Evolutionary conservation across 345 rosid species (phyloP), one percentile per base, ranked within the genome.

Genomic region (Trapa incisa): DNA sequence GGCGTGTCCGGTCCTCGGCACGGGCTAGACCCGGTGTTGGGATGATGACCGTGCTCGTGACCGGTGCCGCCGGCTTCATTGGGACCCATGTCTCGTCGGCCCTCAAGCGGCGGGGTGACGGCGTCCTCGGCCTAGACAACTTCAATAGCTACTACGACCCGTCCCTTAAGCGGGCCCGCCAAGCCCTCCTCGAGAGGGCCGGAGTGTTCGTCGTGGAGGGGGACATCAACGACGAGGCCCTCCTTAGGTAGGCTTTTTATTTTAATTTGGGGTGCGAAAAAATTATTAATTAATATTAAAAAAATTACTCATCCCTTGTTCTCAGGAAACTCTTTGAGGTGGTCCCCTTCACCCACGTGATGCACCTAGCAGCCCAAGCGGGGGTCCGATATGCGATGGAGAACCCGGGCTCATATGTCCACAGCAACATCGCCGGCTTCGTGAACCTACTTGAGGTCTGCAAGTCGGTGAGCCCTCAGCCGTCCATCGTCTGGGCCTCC

Each of bases 321-420:
- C 29, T 22, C 29, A 74, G 68, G 83, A 79, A 76, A 65, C 68
- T 76, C 36, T 79, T 79, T 47, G 83, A 76, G 80, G 52, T 65
- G 15, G 67, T 65, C 37, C 16, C 67, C 37, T 65, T 65, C 67
- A 65, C 67, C 37, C 67, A 79, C 48, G 76, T 79, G 22, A 79
- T 76, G 83, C 97, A 91, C 74, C 75, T 91, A 68, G 97, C 96
- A 0, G 96, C 97, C 61, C 96, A 90, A 70, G 97, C 97, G 37
- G 97, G 97, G 15, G 97, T 91, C 41, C 75, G 97, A 76, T 88
- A 91, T 69, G 96, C 97, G 4, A 91, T 86, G 96, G 84, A 91
- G 72, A 91, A 91, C 65, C 97, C 96, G 35, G 64, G 79, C 62
- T 91, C 96, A 47, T 91, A 91, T 54, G 85, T 91, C 29, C 96